Evolutionary conservation across 768 basidiomycete species (phyloP), one percentile per base, ranked within the genome.

Genomic region (Paxillus rubicundulus): DNA sequence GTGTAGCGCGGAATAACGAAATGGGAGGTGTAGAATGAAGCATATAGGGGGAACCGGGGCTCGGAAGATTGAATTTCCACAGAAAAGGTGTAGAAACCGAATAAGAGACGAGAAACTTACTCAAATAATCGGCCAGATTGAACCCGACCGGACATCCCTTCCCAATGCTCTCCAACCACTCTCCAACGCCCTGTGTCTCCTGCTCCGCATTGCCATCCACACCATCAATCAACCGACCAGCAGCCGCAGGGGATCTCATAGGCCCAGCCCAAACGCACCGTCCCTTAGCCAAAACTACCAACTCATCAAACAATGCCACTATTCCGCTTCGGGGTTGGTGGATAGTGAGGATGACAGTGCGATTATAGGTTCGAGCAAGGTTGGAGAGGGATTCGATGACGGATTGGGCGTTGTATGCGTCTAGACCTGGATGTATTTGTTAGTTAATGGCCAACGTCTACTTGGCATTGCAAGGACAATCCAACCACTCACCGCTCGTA

Each of bases 301-400:
- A 78, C 55, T 95, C 87, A 66, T 99, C 96, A 59, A 99, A 98
- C 12, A 99, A 74, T 0, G 92, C 86, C 13, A 98, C 95, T 60
- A 99, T 98, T 70, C 98, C 98, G 68, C 92, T 94, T 46, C 96
- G 86, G 13, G 96, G 97, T 68, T 98, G 97, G 62, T 99, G 97
- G 51, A 99, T 98, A 0, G 96, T 98, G 74, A 98, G 97, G 52
- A 98, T 79, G 46, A 98, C 92, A 0, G 95, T 98, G 32, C 96
- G 86, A 58, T 95, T 92, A 70, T 93, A 98, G 60, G 87, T 82
- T 27, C 83, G 76, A 4, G 95, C 92, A 20, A 98, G 80, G 14
- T 87, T 85, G 2, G 88, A 87, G 20, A 99, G 78, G 33, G 87
- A 85, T 38, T 95, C 93, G 33, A 99, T 77, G 57, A 99, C 96